Percentiles rank a stretch among this genome's conserved stretches.
Conservation (phyloP, 768 basidiomycete species). For the Omphalotus guepiniiformis region DNA sequence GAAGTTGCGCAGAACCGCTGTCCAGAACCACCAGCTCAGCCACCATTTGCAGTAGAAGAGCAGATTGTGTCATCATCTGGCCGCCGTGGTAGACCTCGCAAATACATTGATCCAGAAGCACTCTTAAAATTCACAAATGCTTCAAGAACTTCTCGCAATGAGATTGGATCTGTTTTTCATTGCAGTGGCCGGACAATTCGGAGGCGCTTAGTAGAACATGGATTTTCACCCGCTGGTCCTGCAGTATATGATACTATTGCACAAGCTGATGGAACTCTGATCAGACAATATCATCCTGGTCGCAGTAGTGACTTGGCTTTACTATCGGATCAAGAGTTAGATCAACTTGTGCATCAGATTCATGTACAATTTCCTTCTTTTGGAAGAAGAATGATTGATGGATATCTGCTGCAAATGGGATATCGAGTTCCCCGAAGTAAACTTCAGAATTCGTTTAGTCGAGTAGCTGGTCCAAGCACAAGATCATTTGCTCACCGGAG, state of each 20-base stretch:
- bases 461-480: neutral
- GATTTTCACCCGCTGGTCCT: neutral
- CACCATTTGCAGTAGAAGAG: too few relatives aligned
- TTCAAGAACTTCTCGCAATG: too few relatives aligned
- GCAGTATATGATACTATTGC: neutral
- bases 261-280: too few relatives aligned
- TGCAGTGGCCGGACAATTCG: neutral
- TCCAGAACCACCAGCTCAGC: too few relatives aligned
- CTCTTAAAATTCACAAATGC: too few relatives aligned
- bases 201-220: neutral
- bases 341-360: neutral
- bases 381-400: conserved; percentile 1
- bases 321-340: conserved; percentile 1
- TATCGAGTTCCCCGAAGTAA: neutral
- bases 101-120: too few relatives aligned
- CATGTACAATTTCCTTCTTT: neutral
- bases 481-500: neutral
- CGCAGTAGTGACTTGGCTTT: neutral
- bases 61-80: too few relatives aligned
- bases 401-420: neutral
- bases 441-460: neutral
- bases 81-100: too few relatives aligned
- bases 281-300: too few relatives aligned
- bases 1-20: too few relatives aligned
- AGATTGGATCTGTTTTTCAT: too few relatives aligned